Conservation (phyloP, 2,329 filamentous ascomycete species). For the Colletotrichum musicola region DNA sequence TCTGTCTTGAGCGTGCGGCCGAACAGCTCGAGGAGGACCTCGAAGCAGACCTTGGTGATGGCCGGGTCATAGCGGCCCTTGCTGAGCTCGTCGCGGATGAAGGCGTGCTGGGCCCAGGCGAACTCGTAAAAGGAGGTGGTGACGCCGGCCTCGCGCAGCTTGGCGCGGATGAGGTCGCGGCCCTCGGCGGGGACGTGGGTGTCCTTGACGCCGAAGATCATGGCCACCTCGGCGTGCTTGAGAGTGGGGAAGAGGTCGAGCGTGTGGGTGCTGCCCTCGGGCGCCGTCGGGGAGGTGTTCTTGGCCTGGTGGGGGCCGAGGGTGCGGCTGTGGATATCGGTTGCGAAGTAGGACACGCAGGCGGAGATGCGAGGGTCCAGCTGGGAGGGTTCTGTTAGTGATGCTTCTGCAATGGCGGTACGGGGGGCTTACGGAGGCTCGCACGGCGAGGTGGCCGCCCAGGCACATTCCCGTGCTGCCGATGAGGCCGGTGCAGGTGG, state of each 20-base stretch:
- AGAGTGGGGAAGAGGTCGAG: slow-evolving; percentile 72
- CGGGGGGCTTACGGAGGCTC: slow-evolving; percentile 65
- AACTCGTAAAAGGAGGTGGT: slow-evolving; percentile 88
- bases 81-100: slow-evolving; percentile 91
- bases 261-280: slow-evolving; percentile 61
- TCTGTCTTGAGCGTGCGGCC: slow-evolving; percentile 82
- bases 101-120: slow-evolving; percentile 95
- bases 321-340: slow-evolving; percentile 85
- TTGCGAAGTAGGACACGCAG: slow-evolving; percentile 90
- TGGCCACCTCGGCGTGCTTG: slow-evolving; percentile 81
- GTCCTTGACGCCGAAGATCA: slow-evolving; percentile 94
- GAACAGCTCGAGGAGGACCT: slow-evolving; percentile 90
- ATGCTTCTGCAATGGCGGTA: no score
- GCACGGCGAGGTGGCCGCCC: slow-evolving; percentile 85
- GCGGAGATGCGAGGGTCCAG: slow-evolving; percentile 83
- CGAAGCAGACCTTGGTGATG: slow-evolving; percentile 88
- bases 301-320: slow-evolving; percentile 72
- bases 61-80: slow-evolving; percentile 96
- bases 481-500: slow-evolving; percentile 83
- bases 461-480: slow-evolving; percentile 92
- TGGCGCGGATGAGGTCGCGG: slow-evolving; percentile 84
- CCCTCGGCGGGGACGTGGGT: slow-evolving; percentile 89
- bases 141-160: slow-evolving; percentile 80
- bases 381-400: slow-evolving; percentile 42
- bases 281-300: slow-evolving; percentile 58